Evolutionary conservation across 495 filamentous ascomycete genomes (phyloP).

Genomic region (Aspergillus carlsbadensis): DNA sequence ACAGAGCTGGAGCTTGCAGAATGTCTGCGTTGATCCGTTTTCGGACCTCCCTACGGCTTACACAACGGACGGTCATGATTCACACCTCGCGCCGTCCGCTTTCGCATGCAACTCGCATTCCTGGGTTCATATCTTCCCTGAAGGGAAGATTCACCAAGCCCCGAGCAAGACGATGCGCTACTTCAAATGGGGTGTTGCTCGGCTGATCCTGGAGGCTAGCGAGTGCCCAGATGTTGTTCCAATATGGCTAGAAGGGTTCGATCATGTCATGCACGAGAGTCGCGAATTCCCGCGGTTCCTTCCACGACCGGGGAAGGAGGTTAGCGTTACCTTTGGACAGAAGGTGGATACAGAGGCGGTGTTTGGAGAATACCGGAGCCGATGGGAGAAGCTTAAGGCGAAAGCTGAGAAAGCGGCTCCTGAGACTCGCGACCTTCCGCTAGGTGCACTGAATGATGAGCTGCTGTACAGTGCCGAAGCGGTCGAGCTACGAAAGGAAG

Average conservation of each 20-base stretch:
- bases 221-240: slow-evolving; percentile 84
- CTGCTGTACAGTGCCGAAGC: slow-evolving; percentile 73
- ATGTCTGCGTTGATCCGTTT: slow-evolving; percentile 50
- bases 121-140: slow-evolving; percentile 96
- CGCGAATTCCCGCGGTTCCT: slow-evolving; percentile 77
- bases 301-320: slow-evolving; percentile 67
- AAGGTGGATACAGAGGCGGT: slow-evolving; percentile 49
- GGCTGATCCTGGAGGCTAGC: slow-evolving; percentile 83
- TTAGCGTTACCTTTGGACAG: slow-evolving; percentile 69
- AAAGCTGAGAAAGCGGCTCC: slow-evolving; percentile 37
- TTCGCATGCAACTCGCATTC: slow-evolving; percentile 62
- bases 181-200: slow-evolving; percentile 94
- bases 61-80: slow-evolving; percentile 57
- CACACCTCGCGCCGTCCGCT: slow-evolving; percentile 53
- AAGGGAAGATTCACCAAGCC: slow-evolving; percentile 90
- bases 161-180: slow-evolving; percentile 79
- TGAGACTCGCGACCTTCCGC: slow-evolving; percentile 34
- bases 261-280: slow-evolving; percentile 80
- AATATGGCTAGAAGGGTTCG: slow-evolving; percentile 87
- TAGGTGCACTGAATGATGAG: slow-evolving; percentile 67
- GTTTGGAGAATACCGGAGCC: slow-evolving; percentile 62
- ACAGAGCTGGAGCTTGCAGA: slow-evolving; percentile 38
- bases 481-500: slow-evolving; percentile 75
- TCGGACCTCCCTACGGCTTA: slow-evolving; percentile 46
- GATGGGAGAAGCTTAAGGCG: slow-evolving; percentile 65